Evolutionary conservation across 768 basidiomycete species (phyloP).

Genomic region (Mycena kentingensis): DNA sequence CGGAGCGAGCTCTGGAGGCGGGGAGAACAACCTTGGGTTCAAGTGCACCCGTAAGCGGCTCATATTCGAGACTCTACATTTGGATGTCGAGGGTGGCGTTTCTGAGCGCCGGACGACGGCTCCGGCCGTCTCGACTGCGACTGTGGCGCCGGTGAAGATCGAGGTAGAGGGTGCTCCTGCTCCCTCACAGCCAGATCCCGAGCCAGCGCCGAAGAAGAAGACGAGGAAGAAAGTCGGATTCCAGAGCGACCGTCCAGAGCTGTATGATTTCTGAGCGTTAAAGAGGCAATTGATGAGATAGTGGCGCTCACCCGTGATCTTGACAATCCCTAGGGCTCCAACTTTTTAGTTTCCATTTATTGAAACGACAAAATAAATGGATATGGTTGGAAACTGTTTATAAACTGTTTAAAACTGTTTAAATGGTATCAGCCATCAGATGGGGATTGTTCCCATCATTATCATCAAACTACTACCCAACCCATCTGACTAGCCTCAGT

Average conservation of each 20-base stretch:
- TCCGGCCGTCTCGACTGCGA: slow-evolving; percentile 26
- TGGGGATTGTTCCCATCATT: too few relatives aligned
- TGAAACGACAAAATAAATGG: too few relatives aligned
- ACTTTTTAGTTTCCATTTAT: too few relatives aligned
- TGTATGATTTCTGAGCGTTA: slow-evolving; percentile 67
- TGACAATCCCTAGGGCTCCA: too few relatives aligned
- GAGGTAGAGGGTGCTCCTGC: slow-evolving; percentile 40
- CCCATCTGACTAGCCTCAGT: too few relatives aligned
- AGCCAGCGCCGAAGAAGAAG: slow-evolving; percentile 38
- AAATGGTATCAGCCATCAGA: too few relatives aligned
- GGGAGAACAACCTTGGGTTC: slow-evolving; percentile 97
- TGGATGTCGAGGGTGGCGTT: slow-evolving; percentile 85
- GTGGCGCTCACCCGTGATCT: too few relatives aligned
- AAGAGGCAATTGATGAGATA: background rate
- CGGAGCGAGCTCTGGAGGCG: slow-evolving; percentile 64
- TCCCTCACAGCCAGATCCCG: slow-evolving; percentile 6
- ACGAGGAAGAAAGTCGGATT: slow-evolving; percentile 71
- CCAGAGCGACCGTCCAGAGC: slow-evolving; percentile 62
- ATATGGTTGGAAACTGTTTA: too few relatives aligned
- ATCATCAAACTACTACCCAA: too few relatives aligned
- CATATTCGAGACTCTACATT: slow-evolving; percentile 88
- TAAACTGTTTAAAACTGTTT: too few relatives aligned
- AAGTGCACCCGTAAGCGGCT: slow-evolving; percentile 86
- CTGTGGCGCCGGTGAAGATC: slow-evolving; percentile 44
- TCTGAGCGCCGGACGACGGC: slow-evolving; percentile 71